These are phyloP conservation scores for Penicillium bovifimosum DNA, from an alignment of 495 filamentous ascomycete genomes.

Conservation along the genomic window DNA sequence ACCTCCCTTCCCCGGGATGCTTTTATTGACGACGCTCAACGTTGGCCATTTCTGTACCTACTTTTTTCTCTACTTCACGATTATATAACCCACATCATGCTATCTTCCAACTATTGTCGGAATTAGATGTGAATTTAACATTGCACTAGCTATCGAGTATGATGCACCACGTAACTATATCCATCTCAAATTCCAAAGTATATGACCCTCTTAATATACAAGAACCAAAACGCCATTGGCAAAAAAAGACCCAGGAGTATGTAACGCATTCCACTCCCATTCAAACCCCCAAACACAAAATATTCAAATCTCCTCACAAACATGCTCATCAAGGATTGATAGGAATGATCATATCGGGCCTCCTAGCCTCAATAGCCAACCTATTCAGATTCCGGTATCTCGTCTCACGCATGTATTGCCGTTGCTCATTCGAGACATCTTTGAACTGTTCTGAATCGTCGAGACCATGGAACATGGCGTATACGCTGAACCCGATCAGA, in stretches of 20 bases:
- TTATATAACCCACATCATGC: not conserved
- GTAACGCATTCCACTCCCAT: not conserved
- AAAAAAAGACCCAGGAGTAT: not conserved
- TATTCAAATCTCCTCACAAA: constrained; percentile 10
- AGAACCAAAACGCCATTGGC: not conserved
- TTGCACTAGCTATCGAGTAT: not conserved
- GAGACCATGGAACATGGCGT: constrained; percentile 20
- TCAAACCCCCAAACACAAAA: not conserved
- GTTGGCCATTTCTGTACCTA: constrained; percentile 10
- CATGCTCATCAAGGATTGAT: constrained; percentile 6
- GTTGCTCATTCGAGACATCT: constrained; percentile 19
- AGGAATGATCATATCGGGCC: constrained; percentile 25
- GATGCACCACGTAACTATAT: not conserved
- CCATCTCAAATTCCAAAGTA: not conserved
- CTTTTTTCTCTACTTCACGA: constrained; percentile 18
- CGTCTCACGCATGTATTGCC: constrained; percentile 25
- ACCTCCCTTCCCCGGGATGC: constrained; percentile 9
- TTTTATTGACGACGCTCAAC: constrained; percentile 22
- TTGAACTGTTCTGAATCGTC: constrained; percentile 2
- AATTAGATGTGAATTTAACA: too few relatives aligned
- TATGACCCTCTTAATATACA: not conserved
- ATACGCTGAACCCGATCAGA: constrained; percentile 22
- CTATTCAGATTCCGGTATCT: constrained; percentile 22
- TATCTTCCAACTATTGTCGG: not conserved
- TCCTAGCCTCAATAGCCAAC: constrained; percentile 12